Conservation (phyloP, 176 grass and related monocot species). For the Aechmea fasciata region DNA sequence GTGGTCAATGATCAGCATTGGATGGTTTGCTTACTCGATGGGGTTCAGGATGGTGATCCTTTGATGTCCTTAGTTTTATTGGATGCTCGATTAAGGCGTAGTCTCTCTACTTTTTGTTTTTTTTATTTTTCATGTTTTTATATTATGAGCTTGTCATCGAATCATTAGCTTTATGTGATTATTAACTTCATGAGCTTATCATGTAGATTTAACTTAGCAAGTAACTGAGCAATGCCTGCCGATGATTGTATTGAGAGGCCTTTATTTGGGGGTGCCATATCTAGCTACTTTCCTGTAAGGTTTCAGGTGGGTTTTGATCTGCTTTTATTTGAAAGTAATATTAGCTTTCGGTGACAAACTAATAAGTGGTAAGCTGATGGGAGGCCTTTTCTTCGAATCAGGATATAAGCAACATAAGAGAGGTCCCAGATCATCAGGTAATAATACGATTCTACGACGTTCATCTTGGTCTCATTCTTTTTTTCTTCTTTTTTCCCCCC, state of each 20-base stretch:
- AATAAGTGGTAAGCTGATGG: conserved; percentile 3
- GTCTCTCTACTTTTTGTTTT: no score
- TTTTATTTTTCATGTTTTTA: no score
- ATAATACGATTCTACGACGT: background rate
- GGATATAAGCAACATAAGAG: conserved; percentile 75
- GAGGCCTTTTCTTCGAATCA: conserved; percentile 11
- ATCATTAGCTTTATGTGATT: no score
- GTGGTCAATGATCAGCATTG: no score
- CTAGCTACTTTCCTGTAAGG: conserved; percentile 49
- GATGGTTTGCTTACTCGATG: no score
- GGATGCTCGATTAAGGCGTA: no score
- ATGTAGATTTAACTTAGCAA: no score
- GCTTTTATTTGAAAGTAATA: background rate
- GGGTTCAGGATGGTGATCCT: no score
- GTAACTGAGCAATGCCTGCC: conserved; percentile 29
- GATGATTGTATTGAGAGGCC: conserved; percentile 40
- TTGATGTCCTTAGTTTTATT: no score
- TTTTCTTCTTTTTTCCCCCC: background rate
- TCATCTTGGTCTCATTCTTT: background rate
- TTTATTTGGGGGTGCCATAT: conserved; percentile 81
- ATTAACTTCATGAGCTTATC: no score
- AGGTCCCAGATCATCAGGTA: conserved; percentile 91
- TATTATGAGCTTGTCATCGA: no score
- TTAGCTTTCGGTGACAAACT: background rate
- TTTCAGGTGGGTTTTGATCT: conserved; percentile 41